phyloP scores from a whole-genome alignment of 768 basidiomycete species.

The Roridomyces roridus region DNA sequence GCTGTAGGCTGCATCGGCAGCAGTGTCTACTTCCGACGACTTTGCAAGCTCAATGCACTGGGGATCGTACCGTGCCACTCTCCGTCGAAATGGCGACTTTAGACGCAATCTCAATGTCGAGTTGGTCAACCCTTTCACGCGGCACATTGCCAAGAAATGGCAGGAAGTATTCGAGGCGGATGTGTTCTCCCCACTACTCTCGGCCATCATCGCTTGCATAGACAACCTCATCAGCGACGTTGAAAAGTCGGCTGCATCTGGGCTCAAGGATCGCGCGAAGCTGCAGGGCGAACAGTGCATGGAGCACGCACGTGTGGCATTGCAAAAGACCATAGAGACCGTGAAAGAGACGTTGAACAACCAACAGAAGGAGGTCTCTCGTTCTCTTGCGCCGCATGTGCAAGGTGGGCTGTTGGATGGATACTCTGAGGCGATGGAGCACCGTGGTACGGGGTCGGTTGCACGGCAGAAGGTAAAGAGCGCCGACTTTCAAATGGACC shows the following conservation, averaged over 20 bases:
- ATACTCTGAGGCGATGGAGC: slow-evolving; percentile 60
- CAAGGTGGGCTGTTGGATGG: slow-evolving; percentile 55
- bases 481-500: neutral
- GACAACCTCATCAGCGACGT: slow-evolving; percentile 55
- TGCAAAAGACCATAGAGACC: slow-evolving; percentile 52
- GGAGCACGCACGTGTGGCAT: slow-evolving; percentile 56
- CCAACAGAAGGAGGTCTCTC: slow-evolving; percentile 66
- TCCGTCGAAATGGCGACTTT: slow-evolving; percentile 61
- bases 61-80: slow-evolving; percentile 53
- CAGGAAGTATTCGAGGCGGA: slow-evolving; percentile 60
- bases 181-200: slow-evolving; percentile 56
- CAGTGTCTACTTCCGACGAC: slow-evolving; percentile 53
- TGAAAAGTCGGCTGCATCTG: slow-evolving; percentile 54
- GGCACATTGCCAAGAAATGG: slow-evolving; percentile 64
- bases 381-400: slow-evolving; percentile 62
- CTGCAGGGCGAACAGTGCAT: slow-evolving; percentile 57
- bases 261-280: slow-evolving; percentile 58
- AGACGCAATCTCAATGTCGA: slow-evolving; percentile 68
- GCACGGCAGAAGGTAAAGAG: slow-evolving; percentile 60
- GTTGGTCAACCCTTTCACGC: slow-evolving; percentile 61
- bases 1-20: slow-evolving; percentile 45
- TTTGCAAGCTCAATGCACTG: slow-evolving; percentile 65
- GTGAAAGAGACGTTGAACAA: slow-evolving; percentile 56
- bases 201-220: slow-evolving; percentile 42
- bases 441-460: slow-evolving; percentile 61